Evolutionary conservation across 441 rosid genomes (phyloP).

Genomic region (Cnidoscolus chayamansa): DNA sequence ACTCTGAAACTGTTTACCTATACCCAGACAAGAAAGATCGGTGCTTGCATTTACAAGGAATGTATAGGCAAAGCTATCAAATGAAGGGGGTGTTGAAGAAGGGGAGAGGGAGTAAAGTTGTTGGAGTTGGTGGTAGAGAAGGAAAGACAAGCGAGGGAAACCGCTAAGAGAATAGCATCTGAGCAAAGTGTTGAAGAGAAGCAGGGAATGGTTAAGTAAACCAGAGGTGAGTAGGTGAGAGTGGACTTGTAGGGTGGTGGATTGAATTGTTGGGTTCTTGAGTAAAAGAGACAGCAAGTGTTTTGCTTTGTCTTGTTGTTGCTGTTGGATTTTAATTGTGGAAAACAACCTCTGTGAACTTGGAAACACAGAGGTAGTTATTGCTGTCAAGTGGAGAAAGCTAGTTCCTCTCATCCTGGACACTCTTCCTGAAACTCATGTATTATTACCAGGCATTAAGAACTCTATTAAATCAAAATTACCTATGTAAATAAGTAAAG

Average conservation of each 20-base stretch:
- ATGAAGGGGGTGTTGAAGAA: conserved; percentile 30
- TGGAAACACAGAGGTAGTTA: neutral
- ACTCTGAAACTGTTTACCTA: conserved; percentile 65
- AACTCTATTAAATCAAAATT: no score
- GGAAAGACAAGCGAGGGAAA: conserved; percentile 43
- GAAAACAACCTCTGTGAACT: neutral
- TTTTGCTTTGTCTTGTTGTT: conserved; percentile 5
- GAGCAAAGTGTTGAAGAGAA: conserved; percentile 53
- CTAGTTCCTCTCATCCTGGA: neutral
- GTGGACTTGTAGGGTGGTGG: conserved; percentile 50
- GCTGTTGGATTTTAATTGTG: neutral
- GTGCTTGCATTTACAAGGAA: conserved; percentile 61
- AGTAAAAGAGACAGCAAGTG: conserved; percentile 33
- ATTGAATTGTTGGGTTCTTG: conserved; percentile 28
- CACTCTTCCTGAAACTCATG: neutral
- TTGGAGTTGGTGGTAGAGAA: conserved; percentile 49
- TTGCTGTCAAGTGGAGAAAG: neutral
- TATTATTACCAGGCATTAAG: no score
- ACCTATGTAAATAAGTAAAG: no score
- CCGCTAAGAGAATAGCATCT: conserved; percentile 52
- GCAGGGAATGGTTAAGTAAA: conserved; percentile 30
- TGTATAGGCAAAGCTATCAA: conserved; percentile 66
- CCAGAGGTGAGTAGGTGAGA: conserved; percentile 41
- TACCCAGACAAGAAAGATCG: conserved; percentile 26
- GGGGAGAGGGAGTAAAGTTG: conserved; percentile 28